Base-by-base conservation (phyloP, 2,329 filamentous ascomycete genomes). In the Trichoderma koningii region DNA sequence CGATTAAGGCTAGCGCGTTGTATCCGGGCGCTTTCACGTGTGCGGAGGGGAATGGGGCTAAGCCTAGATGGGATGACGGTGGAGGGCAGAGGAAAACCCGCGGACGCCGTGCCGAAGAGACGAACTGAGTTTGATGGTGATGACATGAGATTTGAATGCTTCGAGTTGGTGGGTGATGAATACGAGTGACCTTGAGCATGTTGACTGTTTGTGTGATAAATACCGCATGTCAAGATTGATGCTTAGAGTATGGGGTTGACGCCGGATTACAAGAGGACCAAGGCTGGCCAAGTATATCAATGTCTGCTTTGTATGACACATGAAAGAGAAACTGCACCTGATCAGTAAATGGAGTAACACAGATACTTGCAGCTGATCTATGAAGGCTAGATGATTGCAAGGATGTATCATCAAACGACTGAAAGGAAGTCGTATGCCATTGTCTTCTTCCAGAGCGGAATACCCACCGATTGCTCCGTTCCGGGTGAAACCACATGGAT, bases 21-120 rank as follows among this genome's bases (percentile, higher is more conserved):
- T 34, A 44, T 12, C 14, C 26, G 34, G 48, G 61, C 44, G 26
- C 50, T 28, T 65, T 65, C 63, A 65, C 63, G 60, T 65, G 63
- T 48, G 19, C 26, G 42, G 55, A 30, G 42, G 41, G 45, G 38
- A 47, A 9, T 28, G 14, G 28, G 28, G 38, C 63, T 60, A 65
- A 59, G 45, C 55, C 48, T 23, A 52, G 55, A 52, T 15, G 28
- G 23, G 62, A 26, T 17, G 17, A 28, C 9, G n/a, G 55, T 21
- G 63, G 34, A 47, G n/a, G 55, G 34, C 21, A 38, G 34, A 38
- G 12, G 28, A 23, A 38, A 60, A 41, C 63, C 63, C 63, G 63
- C 63, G 63, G 63, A 65, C 48, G 63, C 63, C 63, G 63, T n/a
- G 63, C 26, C 55, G 63, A 55, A 65, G 56, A 63, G 38, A 55